phyloP scores from a whole-genome alignment of 129 eudicot genomes.

The Chrysanthemum seticuspe region DNA sequence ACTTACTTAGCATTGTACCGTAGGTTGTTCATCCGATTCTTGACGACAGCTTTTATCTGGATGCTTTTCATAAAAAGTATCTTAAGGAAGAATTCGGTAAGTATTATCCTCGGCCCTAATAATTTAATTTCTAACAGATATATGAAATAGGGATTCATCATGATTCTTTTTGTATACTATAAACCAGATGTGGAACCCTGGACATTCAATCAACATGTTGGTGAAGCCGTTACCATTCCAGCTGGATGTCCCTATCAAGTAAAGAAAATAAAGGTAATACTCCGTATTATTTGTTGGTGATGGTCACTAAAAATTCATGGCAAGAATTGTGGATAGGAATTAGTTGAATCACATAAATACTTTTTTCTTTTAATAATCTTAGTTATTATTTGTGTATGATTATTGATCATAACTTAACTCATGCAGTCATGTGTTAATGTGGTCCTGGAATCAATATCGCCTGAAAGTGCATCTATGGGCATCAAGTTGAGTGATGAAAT shows the following conservation, averaged over 20 bases:
- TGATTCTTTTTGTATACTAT: background rate
- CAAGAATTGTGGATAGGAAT: background rate
- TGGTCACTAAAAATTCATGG: background rate
- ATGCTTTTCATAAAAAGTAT: constrained; percentile 64
- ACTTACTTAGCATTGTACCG: constrained; percentile 7
- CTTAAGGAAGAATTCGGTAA: constrained; percentile 88
- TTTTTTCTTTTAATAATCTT: background rate
- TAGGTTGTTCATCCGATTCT: constrained; percentile 86
- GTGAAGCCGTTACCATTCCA: constrained; percentile 90
- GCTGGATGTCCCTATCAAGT: constrained; percentile 98
- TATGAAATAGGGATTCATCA: background rate
- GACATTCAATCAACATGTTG: constrained; percentile 77
- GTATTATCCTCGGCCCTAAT: constrained; percentile 3
- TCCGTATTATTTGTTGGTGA: background rate
- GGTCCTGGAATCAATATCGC: constrained; percentile 76
- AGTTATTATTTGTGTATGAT: background rate
- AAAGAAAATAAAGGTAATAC: constrained; percentile 60
- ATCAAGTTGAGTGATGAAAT: constrained; percentile 71
- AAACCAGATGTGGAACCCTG: constrained; percentile 82
- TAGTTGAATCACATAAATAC: background rate
- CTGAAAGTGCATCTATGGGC: constrained; percentile 79
- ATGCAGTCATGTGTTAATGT: constrained; percentile 82
- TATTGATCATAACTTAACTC: constrained; percentile 2
- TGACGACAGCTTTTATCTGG: constrained; percentile 72
- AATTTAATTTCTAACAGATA: background rate